These are phyloP conservation scores for Syzygium aromaticum DNA, from an alignment of 345 rosid species.

Conservation along the genomic window DNA sequence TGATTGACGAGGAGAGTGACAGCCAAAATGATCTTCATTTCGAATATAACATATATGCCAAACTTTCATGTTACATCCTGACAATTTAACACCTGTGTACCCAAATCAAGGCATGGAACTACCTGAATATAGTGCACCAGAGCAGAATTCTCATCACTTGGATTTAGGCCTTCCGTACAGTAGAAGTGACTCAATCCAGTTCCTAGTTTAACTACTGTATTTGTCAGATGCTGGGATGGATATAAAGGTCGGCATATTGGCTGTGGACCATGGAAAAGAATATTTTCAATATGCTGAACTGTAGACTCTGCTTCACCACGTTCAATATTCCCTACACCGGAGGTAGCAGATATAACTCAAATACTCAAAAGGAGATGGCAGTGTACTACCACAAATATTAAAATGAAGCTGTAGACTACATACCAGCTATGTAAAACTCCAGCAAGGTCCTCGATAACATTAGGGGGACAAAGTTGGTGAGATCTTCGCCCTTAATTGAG, in stretches of 20 bases:
- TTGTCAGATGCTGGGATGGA: slow-evolving; percentile 70
- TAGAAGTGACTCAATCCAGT: slow-evolving; percentile 46
- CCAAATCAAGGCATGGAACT: not conserved
- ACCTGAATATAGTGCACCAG: slow-evolving; percentile 91
- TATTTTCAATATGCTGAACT: slow-evolving; percentile 48
- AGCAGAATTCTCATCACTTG: slow-evolving; percentile 73
- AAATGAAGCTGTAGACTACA: not conserved
- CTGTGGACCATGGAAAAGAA: slow-evolving; percentile 42
- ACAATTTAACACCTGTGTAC: not conserved
- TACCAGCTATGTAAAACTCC: slow-evolving; percentile 84
- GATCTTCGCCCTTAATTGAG: slow-evolving; percentile 49
- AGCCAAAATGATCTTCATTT: not conserved
- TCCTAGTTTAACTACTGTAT: slow-evolving; percentile 67
- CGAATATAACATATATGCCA: not conserved
- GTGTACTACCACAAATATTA: not conserved
- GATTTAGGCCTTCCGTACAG: slow-evolving; percentile 63
- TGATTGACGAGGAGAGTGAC: not conserved
- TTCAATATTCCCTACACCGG: slow-evolving; percentile 62
- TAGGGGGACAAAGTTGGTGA: slow-evolving; percentile 54
- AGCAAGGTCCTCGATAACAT: slow-evolving; percentile 68
- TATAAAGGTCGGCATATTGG: slow-evolving; percentile 65
- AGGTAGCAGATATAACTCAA: not conserved
- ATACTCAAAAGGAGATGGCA: not conserved
- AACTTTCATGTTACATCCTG: not conserved
- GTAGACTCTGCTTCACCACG: slow-evolving; percentile 57